A percentile compares a stretch with the other conserved stretches of the same genome.
Conservation (phyloP, 2,329 filamentous ascomycete genomes). For the Fusarium floridanum region DNA sequence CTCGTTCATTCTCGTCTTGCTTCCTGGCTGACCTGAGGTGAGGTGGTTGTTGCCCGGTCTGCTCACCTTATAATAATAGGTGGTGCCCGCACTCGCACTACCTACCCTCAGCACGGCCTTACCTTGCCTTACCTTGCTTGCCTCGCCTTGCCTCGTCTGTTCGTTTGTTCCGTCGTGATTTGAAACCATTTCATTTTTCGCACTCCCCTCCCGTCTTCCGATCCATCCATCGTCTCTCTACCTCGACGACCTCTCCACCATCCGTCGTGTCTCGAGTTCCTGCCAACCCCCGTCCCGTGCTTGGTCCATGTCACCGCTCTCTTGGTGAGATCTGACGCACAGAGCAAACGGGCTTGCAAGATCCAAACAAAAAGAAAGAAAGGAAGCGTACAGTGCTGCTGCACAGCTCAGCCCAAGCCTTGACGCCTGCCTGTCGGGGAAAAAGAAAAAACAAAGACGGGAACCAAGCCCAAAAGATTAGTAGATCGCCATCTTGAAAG, state of each 20-base stretch:
- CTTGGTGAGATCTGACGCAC: constrained; percentile 45
- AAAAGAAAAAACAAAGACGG: constrained; percentile 22
- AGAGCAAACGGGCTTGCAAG: constrained; percentile 38
- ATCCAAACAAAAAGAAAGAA: constrained; percentile 34
- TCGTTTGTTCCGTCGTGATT: constrained; percentile 44
- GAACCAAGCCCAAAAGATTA: constrained; percentile 19
- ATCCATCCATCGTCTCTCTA: constrained; percentile 24
- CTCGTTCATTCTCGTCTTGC: constrained; percentile 14
- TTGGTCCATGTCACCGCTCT: constrained; percentile 43
- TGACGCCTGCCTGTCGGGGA: constrained; percentile 8
- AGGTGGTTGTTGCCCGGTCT: constrained; percentile 34
- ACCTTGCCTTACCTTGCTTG: constrained; percentile 42
- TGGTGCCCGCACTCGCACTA: constrained; percentile 21
- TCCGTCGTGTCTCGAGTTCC: constrained; percentile 32
- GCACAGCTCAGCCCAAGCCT: constrained; percentile 3
- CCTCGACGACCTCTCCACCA: constrained; percentile 13
- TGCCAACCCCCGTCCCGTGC: constrained; percentile 41
- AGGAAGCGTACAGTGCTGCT: neutral
- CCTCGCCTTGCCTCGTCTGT: constrained; percentile 23
- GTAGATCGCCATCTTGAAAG: constrained; percentile 6
- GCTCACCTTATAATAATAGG: constrained; percentile 38
- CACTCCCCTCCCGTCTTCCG: constrained; percentile 25
- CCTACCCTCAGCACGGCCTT: constrained; percentile 24
- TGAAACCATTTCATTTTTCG: constrained; percentile 39
- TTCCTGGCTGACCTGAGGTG: constrained; percentile 14